phyloP scores from a whole-genome alignment of 495 filamentous ascomycete species.

The Chaetomium tenue region DNA sequence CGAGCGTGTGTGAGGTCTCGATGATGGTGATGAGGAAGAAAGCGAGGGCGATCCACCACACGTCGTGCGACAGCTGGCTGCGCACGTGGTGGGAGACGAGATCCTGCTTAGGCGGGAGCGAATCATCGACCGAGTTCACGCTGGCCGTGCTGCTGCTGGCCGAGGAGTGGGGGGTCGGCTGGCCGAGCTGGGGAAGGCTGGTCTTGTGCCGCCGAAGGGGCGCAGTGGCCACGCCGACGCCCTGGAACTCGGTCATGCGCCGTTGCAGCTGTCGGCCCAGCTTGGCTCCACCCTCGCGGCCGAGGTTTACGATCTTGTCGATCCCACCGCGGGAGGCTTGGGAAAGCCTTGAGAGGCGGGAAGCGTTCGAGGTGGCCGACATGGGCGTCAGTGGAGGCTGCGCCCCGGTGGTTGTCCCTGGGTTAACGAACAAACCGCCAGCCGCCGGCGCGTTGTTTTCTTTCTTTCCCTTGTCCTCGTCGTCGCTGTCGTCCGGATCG shows the following conservation, averaged over 20 bases:
- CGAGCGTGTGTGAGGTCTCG: conserved; percentile 64
- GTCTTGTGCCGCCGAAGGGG: neutral
- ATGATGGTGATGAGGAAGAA: conserved; percentile 71
- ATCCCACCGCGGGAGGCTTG: conserved; percentile 8
- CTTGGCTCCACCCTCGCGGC: conserved; percentile 33
- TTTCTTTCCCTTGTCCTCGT: conserved; percentile 23
- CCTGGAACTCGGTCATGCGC: conserved; percentile 22
- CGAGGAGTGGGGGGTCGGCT: neutral
- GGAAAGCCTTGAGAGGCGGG: conserved; percentile 4
- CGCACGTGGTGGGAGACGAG: conserved; percentile 15
- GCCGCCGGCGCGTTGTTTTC: neutral
- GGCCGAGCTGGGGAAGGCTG: neutral
- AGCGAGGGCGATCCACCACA: conserved; percentile 81
- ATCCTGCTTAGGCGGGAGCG: neutral
- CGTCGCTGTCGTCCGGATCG: conserved; percentile 5
- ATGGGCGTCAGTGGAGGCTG: conserved; percentile 13
- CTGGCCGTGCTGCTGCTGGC: conserved; percentile 16
- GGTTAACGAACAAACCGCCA: conserved; percentile 1
- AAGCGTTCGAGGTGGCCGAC: conserved; percentile 32
- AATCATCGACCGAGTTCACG: neutral
- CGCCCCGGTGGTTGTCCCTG: neutral
- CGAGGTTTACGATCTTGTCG: conserved; percentile 32
- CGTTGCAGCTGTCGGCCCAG: conserved; percentile 64
- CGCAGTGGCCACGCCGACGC: conserved; percentile 8
- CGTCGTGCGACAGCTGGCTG: conserved; percentile 78